Conservation (phyloP, 108 stramenopile species). For the Mediolabrus comicus region DNA sequence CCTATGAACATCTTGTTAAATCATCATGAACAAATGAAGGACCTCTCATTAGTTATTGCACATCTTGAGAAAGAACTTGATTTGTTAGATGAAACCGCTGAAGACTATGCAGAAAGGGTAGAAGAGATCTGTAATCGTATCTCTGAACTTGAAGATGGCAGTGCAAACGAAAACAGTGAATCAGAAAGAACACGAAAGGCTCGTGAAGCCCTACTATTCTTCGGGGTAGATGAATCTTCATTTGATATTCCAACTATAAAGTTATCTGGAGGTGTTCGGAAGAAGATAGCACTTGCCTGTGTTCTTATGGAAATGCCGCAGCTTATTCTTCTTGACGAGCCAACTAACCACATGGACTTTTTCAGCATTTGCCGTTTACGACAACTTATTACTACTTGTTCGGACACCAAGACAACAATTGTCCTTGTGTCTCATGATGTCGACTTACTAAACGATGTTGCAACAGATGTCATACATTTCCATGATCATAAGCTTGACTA, state of each 20-base stretch:
- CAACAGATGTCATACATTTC: slow-evolving; percentile 89
- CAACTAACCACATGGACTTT: slow-evolving; percentile 83
- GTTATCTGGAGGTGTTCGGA: slow-evolving; percentile 60
- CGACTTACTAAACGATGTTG: slow-evolving; percentile 88
- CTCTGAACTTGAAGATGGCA: slow-evolving; percentile 58
- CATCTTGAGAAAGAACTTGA: slow-evolving; percentile 54
- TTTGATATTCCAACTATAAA: slow-evolving; percentile 30
- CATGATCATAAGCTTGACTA: slow-evolving; percentile 69
- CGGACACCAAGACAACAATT: slow-evolving; percentile 59
- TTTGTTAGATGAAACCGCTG: slow-evolving; percentile 14
- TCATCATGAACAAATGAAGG: slow-evolving; percentile 27
- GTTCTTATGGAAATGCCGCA: slow-evolving; percentile 46
- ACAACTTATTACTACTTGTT: slow-evolving; percentile 59
- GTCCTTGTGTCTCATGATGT: slow-evolving; percentile 95
- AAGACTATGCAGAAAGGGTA: slow-evolving; percentile 51
- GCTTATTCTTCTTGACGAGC: slow-evolving; percentile 76
- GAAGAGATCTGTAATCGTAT: slow-evolving; percentile 73
- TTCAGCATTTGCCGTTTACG: slow-evolving; percentile 77
- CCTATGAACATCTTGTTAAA: slow-evolving; percentile 48
- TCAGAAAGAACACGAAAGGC: slow-evolving; percentile 15
- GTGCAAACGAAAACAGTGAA: slow-evolving; percentile 4
- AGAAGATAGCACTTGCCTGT: slow-evolving; percentile 62
- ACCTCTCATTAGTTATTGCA: slow-evolving; percentile 25
- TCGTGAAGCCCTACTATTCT: slow-evolving; percentile 49
- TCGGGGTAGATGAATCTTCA: slow-evolving; percentile 41